Evolutionary conservation across 2,329 filamentous ascomycete genomes (phyloP).

Genomic region (Xylariales sp.): DNA sequence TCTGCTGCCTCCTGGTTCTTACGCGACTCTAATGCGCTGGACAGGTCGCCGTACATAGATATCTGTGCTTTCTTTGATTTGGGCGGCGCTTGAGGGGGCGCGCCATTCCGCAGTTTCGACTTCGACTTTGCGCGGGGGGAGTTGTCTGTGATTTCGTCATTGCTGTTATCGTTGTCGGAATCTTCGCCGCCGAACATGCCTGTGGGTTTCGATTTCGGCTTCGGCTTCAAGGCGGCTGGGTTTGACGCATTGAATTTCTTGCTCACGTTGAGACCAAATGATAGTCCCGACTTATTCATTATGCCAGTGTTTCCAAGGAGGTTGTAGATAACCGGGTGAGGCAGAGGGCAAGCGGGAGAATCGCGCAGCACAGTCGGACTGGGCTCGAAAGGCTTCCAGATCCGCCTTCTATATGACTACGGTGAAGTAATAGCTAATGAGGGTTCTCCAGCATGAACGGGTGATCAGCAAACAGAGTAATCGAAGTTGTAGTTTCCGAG

Average conservation of each 20-base stretch:
- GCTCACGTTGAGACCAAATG: constrained; percentile 55
- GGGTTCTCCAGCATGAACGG: too few species aligned
- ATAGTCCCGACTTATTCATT: constrained; percentile 31
- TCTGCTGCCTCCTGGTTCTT: constrained; percentile 61
- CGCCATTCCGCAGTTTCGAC: constrained; percentile 43
- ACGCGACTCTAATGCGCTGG: constrained; percentile 57
- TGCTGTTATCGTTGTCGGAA: constrained; percentile 5
- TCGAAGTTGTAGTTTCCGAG: too few species aligned
- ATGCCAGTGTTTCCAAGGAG: not conserved
- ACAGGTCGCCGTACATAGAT: constrained; percentile 59
- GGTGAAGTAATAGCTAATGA: too few species aligned
- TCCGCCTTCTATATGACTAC: too few species aligned
- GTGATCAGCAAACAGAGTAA: too few species aligned
- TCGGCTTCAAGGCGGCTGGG: constrained; percentile 44
- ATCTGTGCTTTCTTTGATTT: constrained; percentile 38
- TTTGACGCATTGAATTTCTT: constrained; percentile 51
- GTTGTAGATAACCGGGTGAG: too few species aligned
- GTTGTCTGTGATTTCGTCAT: not conserved
- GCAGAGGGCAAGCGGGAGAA: not conserved
- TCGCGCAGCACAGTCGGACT: too few species aligned
- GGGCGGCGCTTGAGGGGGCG: constrained; percentile 36
- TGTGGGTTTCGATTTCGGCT: constrained; percentile 45
- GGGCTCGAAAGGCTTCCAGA: too few species aligned
- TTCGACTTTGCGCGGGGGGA: constrained; percentile 16
- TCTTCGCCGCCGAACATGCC: constrained; percentile 49